Conservation (phyloP, 2,329 filamentous ascomycete genomes). For the Aureobasidium vineae region DNA sequence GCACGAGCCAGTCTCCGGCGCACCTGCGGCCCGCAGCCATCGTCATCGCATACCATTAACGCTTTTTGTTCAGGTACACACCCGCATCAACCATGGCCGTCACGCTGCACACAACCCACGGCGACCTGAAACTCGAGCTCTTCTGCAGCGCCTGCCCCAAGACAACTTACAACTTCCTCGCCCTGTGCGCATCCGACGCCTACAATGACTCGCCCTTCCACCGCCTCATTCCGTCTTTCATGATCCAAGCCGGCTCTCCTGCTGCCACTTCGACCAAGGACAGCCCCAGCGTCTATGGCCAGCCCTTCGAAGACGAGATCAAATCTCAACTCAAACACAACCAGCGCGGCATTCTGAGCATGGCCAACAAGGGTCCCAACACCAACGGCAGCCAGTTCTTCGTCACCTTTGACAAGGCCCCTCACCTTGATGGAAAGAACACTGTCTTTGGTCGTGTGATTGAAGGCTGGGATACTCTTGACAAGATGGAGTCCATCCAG, state of each 20-base stretch:
- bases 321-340: slow-evolving; percentile 54
- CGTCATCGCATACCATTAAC: slow-evolving; percentile 1
- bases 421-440: slow-evolving; percentile 80
- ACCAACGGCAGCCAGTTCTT: slow-evolving; percentile 94
- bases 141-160: slow-evolving; percentile 95
- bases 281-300: slow-evolving; percentile 65
- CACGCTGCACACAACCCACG: slow-evolving; percentile 78
- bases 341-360: slow-evolving; percentile 64
- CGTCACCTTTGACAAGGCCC: slow-evolving; percentile 71
- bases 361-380: slow-evolving; percentile 92
- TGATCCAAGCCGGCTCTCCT: slow-evolving; percentile 70
- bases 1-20: slow-evolving; percentile 7
- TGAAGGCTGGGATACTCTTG: slow-evolving; percentile 59
- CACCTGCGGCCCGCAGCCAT: neutral
- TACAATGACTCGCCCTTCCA: slow-evolving; percentile 76
- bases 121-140: slow-evolving; percentile 91
- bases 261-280: slow-evolving; percentile 42
- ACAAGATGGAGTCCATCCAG: slow-evolving; percentile 67
- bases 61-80: neutral
- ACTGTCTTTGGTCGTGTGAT: slow-evolving; percentile 77
- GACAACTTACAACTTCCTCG: slow-evolving; percentile 83
- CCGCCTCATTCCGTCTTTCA: slow-evolving; percentile 76
- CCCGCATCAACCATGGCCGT: slow-evolving; percentile 44
- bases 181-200: slow-evolving; percentile 75
- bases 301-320: slow-evolving; percentile 78